These are phyloP conservation scores for Blastomyces silverae DNA, from an alignment of 2,329 filamentous ascomycete species.

Conservation along the genomic window DNA sequence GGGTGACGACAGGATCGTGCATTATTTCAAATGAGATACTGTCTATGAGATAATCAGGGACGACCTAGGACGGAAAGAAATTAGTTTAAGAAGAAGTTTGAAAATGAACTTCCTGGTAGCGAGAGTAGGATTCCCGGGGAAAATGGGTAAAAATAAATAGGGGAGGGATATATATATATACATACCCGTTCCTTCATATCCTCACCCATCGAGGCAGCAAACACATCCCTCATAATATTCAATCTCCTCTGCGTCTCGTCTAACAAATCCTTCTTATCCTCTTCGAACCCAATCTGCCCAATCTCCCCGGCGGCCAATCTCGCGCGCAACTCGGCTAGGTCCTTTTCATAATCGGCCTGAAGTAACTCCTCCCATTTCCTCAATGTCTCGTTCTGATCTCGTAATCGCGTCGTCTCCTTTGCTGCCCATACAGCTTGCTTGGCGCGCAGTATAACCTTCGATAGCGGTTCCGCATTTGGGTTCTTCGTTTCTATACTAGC, in stretches of 20 bases:
- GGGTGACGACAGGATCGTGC: conserved; percentile 50
- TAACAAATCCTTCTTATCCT: conserved; percentile 55
- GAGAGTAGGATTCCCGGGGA: background rate
- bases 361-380: conserved; percentile 38
- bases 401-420: conserved; percentile 50
- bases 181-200: conserved; percentile 41
- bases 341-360: conserved; percentile 35
- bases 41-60: conserved; percentile 46
- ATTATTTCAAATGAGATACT: conserved; percentile 47
- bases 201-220: conserved; percentile 37
- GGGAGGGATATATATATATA: conserved; percentile 10
- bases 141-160: background rate
- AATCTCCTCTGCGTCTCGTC: conserved; percentile 45
- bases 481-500: conserved; percentile 58
- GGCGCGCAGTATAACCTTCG: conserved; percentile 65
- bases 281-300: conserved; percentile 60
- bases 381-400: conserved; percentile 41
- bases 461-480: conserved; percentile 63
- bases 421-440: conserved; percentile 84
- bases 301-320: conserved; percentile 38
- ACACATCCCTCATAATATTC: conserved; percentile 41
- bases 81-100: background rate
- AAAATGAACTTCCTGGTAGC: background rate
- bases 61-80: conserved; percentile 30
- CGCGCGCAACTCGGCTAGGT: conserved; percentile 33